These are phyloP conservation scores for Gremmenia infestans DNA, from an alignment of 2,329 filamentous ascomycete species.

Conservation along the genomic window DNA sequence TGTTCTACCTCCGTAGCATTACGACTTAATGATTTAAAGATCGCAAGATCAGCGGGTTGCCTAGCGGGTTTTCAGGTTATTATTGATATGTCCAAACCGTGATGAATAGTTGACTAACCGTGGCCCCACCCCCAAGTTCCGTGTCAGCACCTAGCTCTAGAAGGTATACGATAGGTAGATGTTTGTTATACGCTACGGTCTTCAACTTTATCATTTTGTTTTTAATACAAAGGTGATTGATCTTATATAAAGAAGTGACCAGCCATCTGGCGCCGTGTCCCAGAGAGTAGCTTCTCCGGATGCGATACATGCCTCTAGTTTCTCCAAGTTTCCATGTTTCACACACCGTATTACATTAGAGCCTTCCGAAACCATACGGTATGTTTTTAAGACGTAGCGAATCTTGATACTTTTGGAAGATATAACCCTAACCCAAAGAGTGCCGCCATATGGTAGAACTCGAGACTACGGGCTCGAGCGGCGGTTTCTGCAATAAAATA, in stretches of 20 bases:
- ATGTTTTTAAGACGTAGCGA: background rate
- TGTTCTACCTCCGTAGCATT: background rate
- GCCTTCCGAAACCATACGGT: background rate
- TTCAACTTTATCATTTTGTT: background rate
- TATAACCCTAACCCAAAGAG: too few relatives aligned
- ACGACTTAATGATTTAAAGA: background rate
- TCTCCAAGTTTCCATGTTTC: background rate
- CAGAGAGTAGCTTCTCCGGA: background rate
- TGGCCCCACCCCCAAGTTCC: background rate
- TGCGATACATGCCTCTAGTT: background rate
- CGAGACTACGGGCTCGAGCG: too few relatives aligned
- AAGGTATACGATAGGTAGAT: background rate
- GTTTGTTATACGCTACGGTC: background rate
- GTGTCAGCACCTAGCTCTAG: background rate
- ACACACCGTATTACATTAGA: background rate
- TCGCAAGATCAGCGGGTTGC: background rate
- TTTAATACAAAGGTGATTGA: background rate
- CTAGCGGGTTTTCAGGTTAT: background rate
- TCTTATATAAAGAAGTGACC: background rate
- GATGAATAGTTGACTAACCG: background rate
- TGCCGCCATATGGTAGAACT: too few relatives aligned
- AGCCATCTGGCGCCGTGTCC: background rate
- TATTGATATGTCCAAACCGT: background rate
- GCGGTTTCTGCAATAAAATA: too few relatives aligned
- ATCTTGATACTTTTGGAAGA: too few relatives aligned